These are phyloP conservation scores for Artomyces pyxidatus DNA, from an alignment of 768 basidiomycete genomes.

Conservation along the genomic window DNA sequence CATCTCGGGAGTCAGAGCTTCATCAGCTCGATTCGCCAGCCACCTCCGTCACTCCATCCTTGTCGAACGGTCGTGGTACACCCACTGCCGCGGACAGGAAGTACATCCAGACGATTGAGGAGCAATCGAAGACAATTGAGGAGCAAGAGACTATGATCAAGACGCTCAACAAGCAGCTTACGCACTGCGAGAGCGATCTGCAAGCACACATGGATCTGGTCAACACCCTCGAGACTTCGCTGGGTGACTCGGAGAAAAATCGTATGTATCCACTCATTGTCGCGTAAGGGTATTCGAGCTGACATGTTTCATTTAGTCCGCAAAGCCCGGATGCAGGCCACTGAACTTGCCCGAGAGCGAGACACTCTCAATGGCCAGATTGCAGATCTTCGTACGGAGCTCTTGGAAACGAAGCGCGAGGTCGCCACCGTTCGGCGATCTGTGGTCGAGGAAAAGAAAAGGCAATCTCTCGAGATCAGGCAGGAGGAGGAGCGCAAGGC, in stretches of 20 bases:
- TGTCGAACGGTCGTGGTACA: slow-evolving; percentile 25
- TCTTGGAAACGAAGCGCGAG: slow-evolving; percentile 73
- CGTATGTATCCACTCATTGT: slow-evolving; percentile 41
- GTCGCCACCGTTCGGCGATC: slow-evolving; percentile 69
- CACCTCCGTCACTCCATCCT: slow-evolving; percentile 28
- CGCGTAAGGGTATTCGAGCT: neutral
- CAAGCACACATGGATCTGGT: slow-evolving; percentile 91
- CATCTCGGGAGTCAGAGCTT: slow-evolving; percentile 56
- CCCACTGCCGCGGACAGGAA: slow-evolving; percentile 44
- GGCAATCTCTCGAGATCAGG: slow-evolving; percentile 74
- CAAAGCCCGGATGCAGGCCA: slow-evolving; percentile 90
- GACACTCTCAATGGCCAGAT: slow-evolving; percentile 63
- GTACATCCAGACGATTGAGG: slow-evolving; percentile 49
- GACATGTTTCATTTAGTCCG: slow-evolving; percentile 46
- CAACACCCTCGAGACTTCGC: slow-evolving; percentile 71
- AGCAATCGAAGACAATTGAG: slow-evolving; percentile 66
- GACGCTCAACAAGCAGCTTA: slow-evolving; percentile 86
- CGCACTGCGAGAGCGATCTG: slow-evolving; percentile 88
- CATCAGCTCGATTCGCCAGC: slow-evolving; percentile 65
- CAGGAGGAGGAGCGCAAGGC: slow-evolving; percentile 81
- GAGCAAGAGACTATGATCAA: slow-evolving; percentile 91
- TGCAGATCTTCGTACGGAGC: slow-evolving; percentile 60
- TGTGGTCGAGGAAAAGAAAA: slow-evolving; percentile 87
- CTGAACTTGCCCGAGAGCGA: slow-evolving; percentile 80
- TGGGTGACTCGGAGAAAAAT: slow-evolving; percentile 91